Evolutionary conservation across 2,329 filamentous ascomycete species (phyloP), one percentile per base, ranked within the genome.

Genomic region (Orbilia javanica): DNA sequence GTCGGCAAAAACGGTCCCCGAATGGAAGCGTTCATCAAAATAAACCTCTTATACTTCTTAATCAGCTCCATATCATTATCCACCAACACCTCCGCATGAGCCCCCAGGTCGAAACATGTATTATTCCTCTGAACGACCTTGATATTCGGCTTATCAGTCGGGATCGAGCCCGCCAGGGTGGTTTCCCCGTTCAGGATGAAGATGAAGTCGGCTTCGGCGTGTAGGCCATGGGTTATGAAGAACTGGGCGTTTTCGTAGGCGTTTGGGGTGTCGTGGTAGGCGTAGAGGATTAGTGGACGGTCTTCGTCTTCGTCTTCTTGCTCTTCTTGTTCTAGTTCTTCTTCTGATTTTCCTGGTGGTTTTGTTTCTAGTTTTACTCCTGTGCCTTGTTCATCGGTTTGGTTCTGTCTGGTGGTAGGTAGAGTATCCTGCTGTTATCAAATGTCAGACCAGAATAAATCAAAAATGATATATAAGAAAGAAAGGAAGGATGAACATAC

Each of bases 121-220:
- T 84, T 82, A 8, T 62, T 3, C 82, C 66, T 82, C 13, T 80
- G 68, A 22, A 85, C 79, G 31, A 83, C 66, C 44, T 80, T 80
- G 57, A 84, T 80, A 76, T 85, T 84, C 22, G 79, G 50, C 18
- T 76, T 72, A 13, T 50, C 10, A 2, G 69, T 27, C 0, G 60
- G 50, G 0, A 84, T 84, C 62, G 84, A 81, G 0, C 82, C 48
- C 1, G 62, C 36, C 78, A 57, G 81, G 82, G 50, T 82, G 76
- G 25, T 50, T 11, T 62, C 29, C 29, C 84, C 84, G 65, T 85
- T 84, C 53, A 85, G 79, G 64, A 85, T 83, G 79, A 85, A 85
- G 71, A 85, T 79, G 79, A 85, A 85, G 80, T 85, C 84, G 50
- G 84, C 84, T 0, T 77, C 81, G 36, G 71, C 82, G 79, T 85